Conservation (phyloP, 768 basidiomycete species). For the Bullera alba region DNA sequence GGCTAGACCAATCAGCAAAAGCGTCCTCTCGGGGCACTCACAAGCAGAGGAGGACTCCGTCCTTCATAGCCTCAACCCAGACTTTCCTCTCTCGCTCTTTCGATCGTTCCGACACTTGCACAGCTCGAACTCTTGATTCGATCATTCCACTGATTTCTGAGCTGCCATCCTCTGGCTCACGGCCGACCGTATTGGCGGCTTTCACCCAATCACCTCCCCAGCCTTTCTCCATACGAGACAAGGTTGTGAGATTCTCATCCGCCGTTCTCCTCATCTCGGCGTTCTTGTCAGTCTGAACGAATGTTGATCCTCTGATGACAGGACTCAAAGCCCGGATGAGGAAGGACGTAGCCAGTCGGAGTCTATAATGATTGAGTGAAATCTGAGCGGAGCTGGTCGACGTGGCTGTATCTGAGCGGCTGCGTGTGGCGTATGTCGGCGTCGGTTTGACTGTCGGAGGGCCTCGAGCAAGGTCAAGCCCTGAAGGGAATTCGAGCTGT, state of each 20-base stretch:
- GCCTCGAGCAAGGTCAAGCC: too few species aligned
- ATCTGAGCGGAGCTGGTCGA: too few species aligned
- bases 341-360: conserved; percentile 34
- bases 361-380: conserved; percentile 30
- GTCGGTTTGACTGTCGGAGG: too few species aligned
- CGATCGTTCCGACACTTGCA: conserved; percentile 47
- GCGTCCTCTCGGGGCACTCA: conserved; percentile 50
- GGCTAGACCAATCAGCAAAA: conserved; percentile 14
- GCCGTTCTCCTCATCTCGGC: conserved; percentile 46
- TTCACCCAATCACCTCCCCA: conserved; percentile 61
- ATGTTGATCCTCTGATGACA: conserved; percentile 16
- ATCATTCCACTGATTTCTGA: conserved; percentile 43
- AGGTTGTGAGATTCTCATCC: conserved; percentile 57
- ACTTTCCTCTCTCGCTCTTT: conserved; percentile 68
- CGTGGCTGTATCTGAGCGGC: background rate
- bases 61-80: conserved; percentile 69
- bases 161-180: conserved; percentile 31
- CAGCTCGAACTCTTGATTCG: conserved; percentile 41
- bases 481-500: too few species aligned
- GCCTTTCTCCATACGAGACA: conserved; percentile 64
- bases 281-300: conserved; percentile 16
- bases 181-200: conserved; percentile 3
- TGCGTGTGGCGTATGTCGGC: background rate
- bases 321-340: conserved; percentile 30
- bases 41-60: conserved; percentile 87